Conservation (phyloP, 805 yeast species). For the Blastobotrys peoriensis region DNA sequence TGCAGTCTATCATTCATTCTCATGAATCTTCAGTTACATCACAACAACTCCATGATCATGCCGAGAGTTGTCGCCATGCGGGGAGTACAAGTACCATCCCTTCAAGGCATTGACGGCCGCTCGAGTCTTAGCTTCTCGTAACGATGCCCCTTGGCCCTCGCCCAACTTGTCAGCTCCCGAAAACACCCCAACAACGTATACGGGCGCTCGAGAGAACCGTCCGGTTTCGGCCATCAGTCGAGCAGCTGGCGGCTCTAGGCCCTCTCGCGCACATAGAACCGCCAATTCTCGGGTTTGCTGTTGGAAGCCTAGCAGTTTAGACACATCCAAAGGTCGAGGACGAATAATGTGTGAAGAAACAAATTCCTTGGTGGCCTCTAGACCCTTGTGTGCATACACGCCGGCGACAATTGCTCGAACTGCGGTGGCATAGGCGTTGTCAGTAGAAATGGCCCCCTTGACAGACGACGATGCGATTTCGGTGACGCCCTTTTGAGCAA, state of each 20-base stretch:
- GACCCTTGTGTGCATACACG: slow-evolving; percentile 66
- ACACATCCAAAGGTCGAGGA: slow-evolving; percentile 73
- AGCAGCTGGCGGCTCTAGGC: slow-evolving; percentile 66
- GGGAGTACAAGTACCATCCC: slow-evolving; percentile 88
- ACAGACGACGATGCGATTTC: slow-evolving; percentile 49
- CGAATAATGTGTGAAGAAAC: slow-evolving; percentile 62
- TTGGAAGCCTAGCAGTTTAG: slow-evolving; percentile 69
- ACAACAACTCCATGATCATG: slow-evolving; percentile 30
- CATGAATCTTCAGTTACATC: slow-evolving; percentile 21
- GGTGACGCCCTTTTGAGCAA: slow-evolving; percentile 20
- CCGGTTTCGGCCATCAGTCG: slow-evolving; percentile 92
- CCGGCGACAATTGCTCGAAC: slow-evolving; percentile 84
- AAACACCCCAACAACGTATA: slow-evolving; percentile 87
- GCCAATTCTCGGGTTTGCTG: slow-evolving; percentile 83
- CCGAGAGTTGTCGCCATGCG: slow-evolving; percentile 41
- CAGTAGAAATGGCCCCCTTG: slow-evolving; percentile 29
- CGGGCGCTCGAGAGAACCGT: slow-evolving; percentile 73
- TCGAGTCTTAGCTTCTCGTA: slow-evolving; percentile 86
- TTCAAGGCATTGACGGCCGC: slow-evolving; percentile 87
- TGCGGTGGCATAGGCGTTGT: slow-evolving; percentile 54
- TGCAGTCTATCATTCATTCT: no score
- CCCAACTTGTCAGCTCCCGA: slow-evolving; percentile 78
- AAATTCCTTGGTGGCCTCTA: slow-evolving; percentile 57
- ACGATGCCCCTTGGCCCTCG: slow-evolving; percentile 88
- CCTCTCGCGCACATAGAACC: slow-evolving; percentile 68